phyloP scores from a whole-genome alignment of 306 rosid genomes.

The Malus fusca region DNA sequence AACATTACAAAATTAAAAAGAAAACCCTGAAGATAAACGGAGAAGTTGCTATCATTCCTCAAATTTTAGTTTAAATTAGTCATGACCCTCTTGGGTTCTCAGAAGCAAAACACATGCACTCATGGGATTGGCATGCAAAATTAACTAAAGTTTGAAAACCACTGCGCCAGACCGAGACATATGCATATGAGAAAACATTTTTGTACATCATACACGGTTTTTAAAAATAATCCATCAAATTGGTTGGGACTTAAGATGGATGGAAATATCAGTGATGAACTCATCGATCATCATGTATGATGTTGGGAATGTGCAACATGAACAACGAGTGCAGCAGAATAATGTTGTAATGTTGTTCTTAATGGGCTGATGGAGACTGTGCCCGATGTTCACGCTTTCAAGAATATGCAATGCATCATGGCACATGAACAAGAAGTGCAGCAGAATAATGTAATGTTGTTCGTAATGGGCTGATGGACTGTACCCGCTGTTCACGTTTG shows the following conservation, averaged over 20 bases:
- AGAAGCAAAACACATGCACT: not conserved
- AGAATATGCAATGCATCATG: not conserved
- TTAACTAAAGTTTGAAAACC: not conserved
- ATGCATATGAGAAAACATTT: not conserved
- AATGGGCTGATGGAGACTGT: not conserved
- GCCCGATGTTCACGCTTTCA: not conserved
- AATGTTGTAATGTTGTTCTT: not conserved
- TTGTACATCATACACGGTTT: not conserved
- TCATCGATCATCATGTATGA: not conserved
- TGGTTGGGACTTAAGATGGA: not conserved
- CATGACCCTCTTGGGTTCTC: not conserved
- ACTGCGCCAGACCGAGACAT: not conserved
- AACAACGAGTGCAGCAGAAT: not conserved
- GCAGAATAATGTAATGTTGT: not conserved
- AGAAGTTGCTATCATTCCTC: too few relatives aligned
- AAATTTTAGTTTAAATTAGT: too few relatives aligned
- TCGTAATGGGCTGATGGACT: not conserved
- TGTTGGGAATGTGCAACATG: not conserved
- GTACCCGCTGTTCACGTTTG: not conserved
- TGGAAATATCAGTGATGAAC: not conserved
- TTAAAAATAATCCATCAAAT: not conserved
- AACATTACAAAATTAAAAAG: too few relatives aligned
- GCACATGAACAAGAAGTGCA: not conserved
- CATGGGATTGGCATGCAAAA: not conserved
- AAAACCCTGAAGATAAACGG: too few relatives aligned